Percentiles rank a stretch among this genome's conserved stretches.
Conservation (phyloP, 192 early-diverging fungal genomes). For the Podila clonocystis region DNA sequence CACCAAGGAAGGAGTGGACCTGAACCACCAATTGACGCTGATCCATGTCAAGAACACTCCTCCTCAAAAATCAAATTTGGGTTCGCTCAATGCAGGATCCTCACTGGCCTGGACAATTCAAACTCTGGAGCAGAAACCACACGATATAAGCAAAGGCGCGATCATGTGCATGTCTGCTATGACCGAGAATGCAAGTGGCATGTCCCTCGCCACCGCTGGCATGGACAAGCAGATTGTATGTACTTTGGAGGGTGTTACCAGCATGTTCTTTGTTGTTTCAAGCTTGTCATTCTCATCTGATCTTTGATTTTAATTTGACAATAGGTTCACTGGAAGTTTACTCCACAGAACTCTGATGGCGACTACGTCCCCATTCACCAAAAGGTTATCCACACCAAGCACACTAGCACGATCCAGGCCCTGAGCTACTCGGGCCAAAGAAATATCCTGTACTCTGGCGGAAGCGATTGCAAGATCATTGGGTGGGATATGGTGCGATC, state of each 20-base stretch:
- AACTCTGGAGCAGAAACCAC: constrained; percentile 16
- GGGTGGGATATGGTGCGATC: constrained; percentile 40
- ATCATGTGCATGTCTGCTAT: constrained; percentile 31
- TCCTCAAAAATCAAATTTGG: background rate
- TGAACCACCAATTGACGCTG: constrained; percentile 23
- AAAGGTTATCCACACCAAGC: constrained; percentile 15
- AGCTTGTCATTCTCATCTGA: background rate
- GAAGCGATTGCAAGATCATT: constrained; percentile 31
- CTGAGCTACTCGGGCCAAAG: constrained; percentile 17
- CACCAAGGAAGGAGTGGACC: constrained; percentile 14
- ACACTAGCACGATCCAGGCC: constrained; percentile 38
- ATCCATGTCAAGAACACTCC: constrained; percentile 20
- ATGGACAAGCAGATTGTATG: constrained; percentile 48
- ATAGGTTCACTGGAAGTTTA: constrained; percentile 40
- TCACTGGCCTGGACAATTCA: constrained; percentile 23
- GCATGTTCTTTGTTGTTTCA: background rate
- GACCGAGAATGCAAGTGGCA: constrained; percentile 1
- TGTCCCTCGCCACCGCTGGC: constrained; percentile 26
- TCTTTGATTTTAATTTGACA: background rate
- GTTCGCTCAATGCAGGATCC: background rate
- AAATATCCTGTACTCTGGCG: constrained; percentile 23
- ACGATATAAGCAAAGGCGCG: constrained; percentile 24
- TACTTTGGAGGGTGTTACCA: background rate
- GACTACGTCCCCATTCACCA: constrained; percentile 18
- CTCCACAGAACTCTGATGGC: constrained; percentile 5